Conservation (phyloP, 2,329 filamentous ascomycete genomes). For the Paecilomyces niveus region DNA sequence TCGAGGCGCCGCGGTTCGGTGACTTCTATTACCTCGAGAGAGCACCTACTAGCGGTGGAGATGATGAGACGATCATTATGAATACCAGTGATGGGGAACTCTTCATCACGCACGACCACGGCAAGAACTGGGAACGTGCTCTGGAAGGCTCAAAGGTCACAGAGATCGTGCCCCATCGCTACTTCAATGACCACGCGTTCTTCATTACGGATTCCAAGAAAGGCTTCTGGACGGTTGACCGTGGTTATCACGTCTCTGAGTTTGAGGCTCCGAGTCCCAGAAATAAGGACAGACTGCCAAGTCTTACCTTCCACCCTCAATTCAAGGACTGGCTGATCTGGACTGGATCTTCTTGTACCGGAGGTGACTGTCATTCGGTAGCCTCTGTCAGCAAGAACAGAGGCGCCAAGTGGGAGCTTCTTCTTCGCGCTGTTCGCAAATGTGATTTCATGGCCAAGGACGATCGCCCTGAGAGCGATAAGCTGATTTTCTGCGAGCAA, state of each 20-base stretch:
- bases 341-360: constrained; percentile 66
- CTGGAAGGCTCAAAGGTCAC: constrained; percentile 64
- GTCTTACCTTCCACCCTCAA: constrained; percentile 75
- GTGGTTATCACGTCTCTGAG: constrained; percentile 63
- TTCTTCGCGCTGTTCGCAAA: constrained; percentile 66
- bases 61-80: constrained; percentile 68
- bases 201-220: constrained; percentile 65
- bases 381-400: constrained; percentile 74
- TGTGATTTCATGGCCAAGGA: constrained; percentile 79
- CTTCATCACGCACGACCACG: constrained; percentile 75
- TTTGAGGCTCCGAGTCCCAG: constrained; percentile 64
- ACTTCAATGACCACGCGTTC: constrained; percentile 79
- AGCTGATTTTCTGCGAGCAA: constrained; percentile 60
- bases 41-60: constrained; percentile 53
- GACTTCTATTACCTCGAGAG: constrained; percentile 73
- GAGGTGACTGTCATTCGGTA: constrained; percentile 61
- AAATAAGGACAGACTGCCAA: constrained; percentile 42
- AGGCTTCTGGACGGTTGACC: constrained; percentile 75
- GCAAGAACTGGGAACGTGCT: constrained; percentile 72
- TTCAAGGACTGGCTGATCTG: constrained; percentile 88
- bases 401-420: constrained; percentile 68
- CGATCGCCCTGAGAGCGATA: constrained; percentile 51
- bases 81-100: constrained; percentile 54
- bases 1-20: constrained; percentile 52
- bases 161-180: constrained; percentile 67